Evolutionary conservation across 768 basidiomycete species (phyloP), one percentile per base, ranked within the genome.

Genomic region (Amanita thiersii): DNA sequence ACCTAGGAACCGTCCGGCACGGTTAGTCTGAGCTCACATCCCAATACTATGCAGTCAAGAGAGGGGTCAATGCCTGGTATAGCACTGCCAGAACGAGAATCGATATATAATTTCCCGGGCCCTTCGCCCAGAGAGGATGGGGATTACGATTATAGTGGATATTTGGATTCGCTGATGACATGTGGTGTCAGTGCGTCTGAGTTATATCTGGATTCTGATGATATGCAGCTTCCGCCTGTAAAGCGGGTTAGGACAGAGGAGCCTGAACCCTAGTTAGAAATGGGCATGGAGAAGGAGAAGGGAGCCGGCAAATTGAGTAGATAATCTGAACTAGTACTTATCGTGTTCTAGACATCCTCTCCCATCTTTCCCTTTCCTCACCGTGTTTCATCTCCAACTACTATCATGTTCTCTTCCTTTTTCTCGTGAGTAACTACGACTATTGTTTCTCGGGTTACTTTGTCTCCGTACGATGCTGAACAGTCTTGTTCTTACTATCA

Each of bases 381-480:
- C 26, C 26, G 26, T 42, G 37, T 46, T 24, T 42, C 44, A 39
- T 23, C 48, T 33, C n/a, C 45, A n/a, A n/a, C 52, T 21, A 33
- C 62, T 50, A 69, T 59, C 65, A 87, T 88, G 86, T 86, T 88
- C 66, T 76, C 81, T 44, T 76, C 81, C 4, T 58, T 84, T 44
- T 79, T 86, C 53, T 84, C 83, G 86, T 87, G 58, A 77, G 86
- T 79, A 30, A 23, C 11, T n/a, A 18, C n/a, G n/a, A n/a, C n/a
- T n/a, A n/a, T n/a, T n/a, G n/a, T n/a, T n/a, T n/a, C n/a, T n/a
- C n/a, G n/a, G n/a, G n/a, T n/a, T n/a, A n/a, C n/a, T n/a, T n/a
- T n/a, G n/a, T n/a, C n/a, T n/a, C n/a, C n/a, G n/a, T n/a, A n/a
- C n/a, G n/a, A n/a, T n/a, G 46, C 24, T 37, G 19, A n/a, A 12